A percentile compares a stretch with the other conserved stretches of the same genome.
Conservation (phyloP, 2,329 filamentous ascomycete species). For the Emergomyces africanus region DNA sequence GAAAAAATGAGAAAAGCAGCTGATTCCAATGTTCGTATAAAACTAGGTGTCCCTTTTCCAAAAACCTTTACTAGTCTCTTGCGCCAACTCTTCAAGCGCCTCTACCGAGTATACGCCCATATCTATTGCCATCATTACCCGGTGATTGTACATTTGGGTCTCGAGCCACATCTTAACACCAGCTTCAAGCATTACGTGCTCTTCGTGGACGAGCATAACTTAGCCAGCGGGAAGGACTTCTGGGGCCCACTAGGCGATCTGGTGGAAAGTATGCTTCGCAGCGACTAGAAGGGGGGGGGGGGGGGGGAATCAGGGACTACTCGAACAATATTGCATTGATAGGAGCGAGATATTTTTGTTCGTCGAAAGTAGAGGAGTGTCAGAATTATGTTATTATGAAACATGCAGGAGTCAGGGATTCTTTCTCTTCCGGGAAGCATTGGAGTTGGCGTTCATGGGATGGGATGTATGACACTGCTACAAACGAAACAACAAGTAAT, state of each 20-base stretch:
- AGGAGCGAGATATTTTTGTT: neutral
- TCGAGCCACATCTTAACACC: constrained; percentile 96
- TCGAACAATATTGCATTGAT: neutral
- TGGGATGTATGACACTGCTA: neutral
- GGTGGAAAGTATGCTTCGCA: constrained; percentile 94
- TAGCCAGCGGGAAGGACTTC: constrained; percentile 91
- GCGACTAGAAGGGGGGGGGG: too few relatives aligned
- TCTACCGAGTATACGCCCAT: constrained; percentile 97
- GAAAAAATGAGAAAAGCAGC: too few relatives aligned
- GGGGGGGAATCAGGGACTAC: neutral
- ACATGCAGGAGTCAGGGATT: neutral
- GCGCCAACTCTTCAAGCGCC: constrained; percentile 94
- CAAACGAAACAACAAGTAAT: constrained; percentile 1
- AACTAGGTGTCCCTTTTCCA: constrained; percentile 74
- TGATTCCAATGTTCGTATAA: neutral
- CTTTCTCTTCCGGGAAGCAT: neutral
- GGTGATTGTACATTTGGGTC: constrained; percentile 82
- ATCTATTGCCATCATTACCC: constrained; percentile 99
- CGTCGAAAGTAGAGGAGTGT: neutral
- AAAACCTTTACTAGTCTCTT: constrained; percentile 81
- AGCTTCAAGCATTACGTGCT: constrained; percentile 99
- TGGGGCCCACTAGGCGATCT: constrained; percentile 92
- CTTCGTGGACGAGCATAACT: constrained; percentile 90
- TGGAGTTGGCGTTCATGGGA: neutral
- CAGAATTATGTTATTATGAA: neutral